Conservation (phyloP, 345 rosid species). For the Ceriops zippeliana region DNA sequence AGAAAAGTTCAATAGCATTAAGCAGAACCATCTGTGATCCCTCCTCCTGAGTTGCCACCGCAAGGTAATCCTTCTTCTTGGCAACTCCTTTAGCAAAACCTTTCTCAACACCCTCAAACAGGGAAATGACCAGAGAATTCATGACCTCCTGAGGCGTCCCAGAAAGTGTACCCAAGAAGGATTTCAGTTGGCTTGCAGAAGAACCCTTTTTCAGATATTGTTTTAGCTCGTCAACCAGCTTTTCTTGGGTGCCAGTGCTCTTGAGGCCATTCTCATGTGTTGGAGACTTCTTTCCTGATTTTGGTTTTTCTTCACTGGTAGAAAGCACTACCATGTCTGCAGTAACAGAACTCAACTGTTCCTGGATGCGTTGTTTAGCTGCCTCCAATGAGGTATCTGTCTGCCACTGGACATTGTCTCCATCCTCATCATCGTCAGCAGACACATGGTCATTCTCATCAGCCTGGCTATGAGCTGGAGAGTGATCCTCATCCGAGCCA, state of each 20-base stretch:
- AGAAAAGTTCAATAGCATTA: constrained; percentile 48
- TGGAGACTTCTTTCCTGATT: constrained; percentile 32
- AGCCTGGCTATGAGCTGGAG: constrained; percentile 47
- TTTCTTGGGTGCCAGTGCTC: constrained; percentile 12
- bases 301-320: constrained; percentile 46
- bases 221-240: constrained; percentile 45
- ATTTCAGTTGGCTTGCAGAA: constrained; percentile 50
- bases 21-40: constrained; percentile 53
- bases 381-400: constrained; percentile 84
- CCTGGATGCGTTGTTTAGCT: constrained; percentile 65
- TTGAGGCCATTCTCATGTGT: constrained; percentile 27
- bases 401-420: constrained; percentile 70
- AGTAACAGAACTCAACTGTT: constrained; percentile 71
- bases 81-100: constrained; percentile 56
- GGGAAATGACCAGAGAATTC: constrained; percentile 55
- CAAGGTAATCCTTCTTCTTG: constrained; percentile 65
- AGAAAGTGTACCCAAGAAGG: constrained; percentile 39
- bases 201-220: constrained; percentile 47
- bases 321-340: constrained; percentile 91
- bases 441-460: constrained; percentile 42
- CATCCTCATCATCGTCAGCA: constrained; percentile 37
- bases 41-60: constrained; percentile 45
- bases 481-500: constrained; percentile 66
- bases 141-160: constrained; percentile 54
- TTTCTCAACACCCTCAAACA: constrained; percentile 56